phyloP scores from a whole-genome alignment of 345 rosid species.

The Eucalyptus tenuipes region DNA sequence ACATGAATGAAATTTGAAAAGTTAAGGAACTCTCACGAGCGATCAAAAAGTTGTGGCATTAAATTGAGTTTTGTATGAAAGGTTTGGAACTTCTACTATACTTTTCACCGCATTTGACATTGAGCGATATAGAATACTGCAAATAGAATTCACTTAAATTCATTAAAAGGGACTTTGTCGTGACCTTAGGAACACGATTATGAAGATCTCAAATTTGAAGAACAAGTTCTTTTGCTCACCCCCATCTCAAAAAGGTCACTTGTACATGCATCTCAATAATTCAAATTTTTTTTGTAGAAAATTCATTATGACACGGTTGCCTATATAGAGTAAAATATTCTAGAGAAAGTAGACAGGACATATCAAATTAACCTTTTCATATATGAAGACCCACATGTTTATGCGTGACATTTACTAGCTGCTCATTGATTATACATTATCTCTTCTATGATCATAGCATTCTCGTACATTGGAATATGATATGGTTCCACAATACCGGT shows the following conservation, averaged over 20 bases:
- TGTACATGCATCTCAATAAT: neutral
- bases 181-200: neutral
- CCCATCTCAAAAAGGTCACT: neutral
- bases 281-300: neutral
- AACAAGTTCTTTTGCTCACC: neutral
- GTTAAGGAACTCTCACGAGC: neutral
- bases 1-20: neutral
- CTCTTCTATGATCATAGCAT: neutral
- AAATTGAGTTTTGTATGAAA: neutral
- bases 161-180: neutral
- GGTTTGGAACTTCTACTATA: neutral
- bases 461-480: neutral
- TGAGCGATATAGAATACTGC: neutral
- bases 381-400: neutral
- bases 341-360: neutral
- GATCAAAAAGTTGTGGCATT: neutral
- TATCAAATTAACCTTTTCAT: neutral
- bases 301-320: neutral
- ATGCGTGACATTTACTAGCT: neutral
- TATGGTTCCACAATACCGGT: slow-evolving; percentile 1
- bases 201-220: neutral
- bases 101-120: neutral
- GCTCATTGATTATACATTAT: neutral
- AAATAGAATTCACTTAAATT: neutral
- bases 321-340: neutral